Percentiles rank a stretch among this genome's conserved stretches.
Evolutionary conservation across 331 rosid species (phyloP).

Genomic region (Quercus tomentella): DNA sequence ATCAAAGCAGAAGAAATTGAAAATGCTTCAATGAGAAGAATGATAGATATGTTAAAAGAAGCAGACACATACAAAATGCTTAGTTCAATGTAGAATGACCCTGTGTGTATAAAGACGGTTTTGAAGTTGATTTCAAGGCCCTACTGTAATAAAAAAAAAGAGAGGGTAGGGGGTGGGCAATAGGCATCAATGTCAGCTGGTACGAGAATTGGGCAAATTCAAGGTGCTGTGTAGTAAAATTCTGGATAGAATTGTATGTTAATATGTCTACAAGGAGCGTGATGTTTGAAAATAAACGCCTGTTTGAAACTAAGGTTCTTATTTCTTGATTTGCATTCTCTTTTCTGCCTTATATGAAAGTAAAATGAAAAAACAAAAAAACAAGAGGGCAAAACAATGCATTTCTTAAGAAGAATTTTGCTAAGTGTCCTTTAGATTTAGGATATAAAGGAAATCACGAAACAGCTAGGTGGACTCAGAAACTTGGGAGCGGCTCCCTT

Average conservation of each 20-base stretch:
- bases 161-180: no score
- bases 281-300: conserved; percentile 10
- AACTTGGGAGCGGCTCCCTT: no score
- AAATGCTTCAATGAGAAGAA: conserved; percentile 11
- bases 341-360: neutral
- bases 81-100: neutral
- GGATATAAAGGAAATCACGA: no score
- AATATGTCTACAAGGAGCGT: conserved; percentile 9
- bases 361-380: no score
- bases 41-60: neutral
- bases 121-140: no score
- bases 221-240: neutral
- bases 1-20: conserved; percentile 7
- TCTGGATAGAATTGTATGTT: conserved; percentile 15
- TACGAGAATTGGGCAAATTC: neutral
- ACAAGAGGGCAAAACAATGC: no score
- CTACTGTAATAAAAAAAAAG: no score
- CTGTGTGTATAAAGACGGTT: neutral
- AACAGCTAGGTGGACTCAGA: no score
- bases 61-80: neutral
- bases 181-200: neutral
- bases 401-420: no score
- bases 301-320: conserved; percentile 1
- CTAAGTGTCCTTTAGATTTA: no score
- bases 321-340: neutral